Evolutionary conservation across 2,329 filamentous ascomycete genomes (phyloP), one percentile per base, ranked within the genome.

Genomic region (Dothiorella sarmentorum): DNA sequence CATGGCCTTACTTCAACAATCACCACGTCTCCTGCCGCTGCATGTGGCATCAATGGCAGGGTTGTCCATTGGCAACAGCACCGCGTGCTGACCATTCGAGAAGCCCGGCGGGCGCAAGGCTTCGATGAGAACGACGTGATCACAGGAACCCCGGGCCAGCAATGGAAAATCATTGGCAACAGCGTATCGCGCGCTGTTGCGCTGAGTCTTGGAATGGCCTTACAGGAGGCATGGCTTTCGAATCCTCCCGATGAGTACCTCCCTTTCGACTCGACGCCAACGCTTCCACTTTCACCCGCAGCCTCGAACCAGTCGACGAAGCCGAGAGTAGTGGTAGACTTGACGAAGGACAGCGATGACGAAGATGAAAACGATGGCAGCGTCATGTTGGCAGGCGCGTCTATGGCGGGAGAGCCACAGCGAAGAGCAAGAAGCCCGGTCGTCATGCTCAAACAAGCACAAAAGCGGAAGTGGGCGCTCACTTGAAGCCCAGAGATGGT

Each of bases 141-240:
- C 0, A 70, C 92, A 1, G 89, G 89, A 0, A 66, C 56, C 0
- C 69, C 79, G 0, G 9, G 35, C 0, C 74, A 85, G 1, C 86
- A 90, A 66, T 85, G 82, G 74, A 82, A 79, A 57, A 83, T 90
- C 18, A 77, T 92, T 0, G 90, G 90, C 0, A 95, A 95, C 69
- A 89, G 86, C 26, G 90, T 95, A 0, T 83, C 89, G 2, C 76
- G 89, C 7, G 82, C 84, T 22, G 82, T 90, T 1, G 83, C 88
- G 0, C 71, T 91, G 17, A 83, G 84, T 0, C 69, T 91, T 1
- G 90, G 90, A 0, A 66, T 89, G 4, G 76, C 79, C 9, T 73
- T 91, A 11, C 76, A 86, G 7, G 80, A 86, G 61, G 86, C 86
- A 0, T 85, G 75, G 75, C 38, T 67, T 7, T 35, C 56, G 1